Evolutionary conservation across 2,329 filamentous ascomycete genomes (phyloP).

Genomic region (Penicillium sp.): DNA sequence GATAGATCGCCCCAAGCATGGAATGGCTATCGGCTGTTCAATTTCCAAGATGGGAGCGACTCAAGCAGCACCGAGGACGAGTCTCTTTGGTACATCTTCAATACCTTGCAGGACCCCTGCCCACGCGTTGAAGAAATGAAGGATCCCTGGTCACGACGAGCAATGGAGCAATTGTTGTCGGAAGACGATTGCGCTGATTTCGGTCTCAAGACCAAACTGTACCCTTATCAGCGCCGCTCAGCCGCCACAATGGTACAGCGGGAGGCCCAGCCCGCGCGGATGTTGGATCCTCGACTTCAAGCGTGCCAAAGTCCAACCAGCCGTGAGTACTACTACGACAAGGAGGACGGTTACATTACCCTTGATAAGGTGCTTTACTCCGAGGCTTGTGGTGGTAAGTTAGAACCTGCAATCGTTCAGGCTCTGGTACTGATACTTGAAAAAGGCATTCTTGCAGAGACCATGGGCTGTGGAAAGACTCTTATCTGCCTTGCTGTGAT

Average conservation of each 20-base stretch:
- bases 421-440: constrained; percentile 6
- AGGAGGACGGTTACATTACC: constrained; percentile 63
- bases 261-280: constrained; percentile 65
- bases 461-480: constrained; percentile 73
- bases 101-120: constrained; percentile 47
- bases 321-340: constrained; percentile 68
- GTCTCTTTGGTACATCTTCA: constrained; percentile 55
- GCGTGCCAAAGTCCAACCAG: constrained; percentile 62
- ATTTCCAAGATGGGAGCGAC: constrained; percentile 8
- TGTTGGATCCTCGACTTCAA: constrained; percentile 74
- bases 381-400: constrained; percentile 67
- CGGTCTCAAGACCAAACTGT: constrained; percentile 61
- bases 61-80: constrained; percentile 40
- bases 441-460: constrained; percentile 48
- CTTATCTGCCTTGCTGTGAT: constrained; percentile 79
- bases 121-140: constrained; percentile 34
- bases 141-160: constrained; percentile 35
- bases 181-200: constrained; percentile 26
- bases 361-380: constrained; percentile 73
- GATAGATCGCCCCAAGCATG: constrained; percentile 45
- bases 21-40: constrained; percentile 31
- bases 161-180: constrained; percentile 42
- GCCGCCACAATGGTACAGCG: constrained; percentile 82
- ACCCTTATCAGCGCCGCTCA: constrained; percentile 78
- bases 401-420: background rate